A percentile compares a stretch with the other conserved stretches of the same genome.
These are phyloP conservation scores for Cladosporium sp. DNA, from an alignment of 2,329 filamentous ascomycete genomes.

Conservation along the genomic window DNA sequence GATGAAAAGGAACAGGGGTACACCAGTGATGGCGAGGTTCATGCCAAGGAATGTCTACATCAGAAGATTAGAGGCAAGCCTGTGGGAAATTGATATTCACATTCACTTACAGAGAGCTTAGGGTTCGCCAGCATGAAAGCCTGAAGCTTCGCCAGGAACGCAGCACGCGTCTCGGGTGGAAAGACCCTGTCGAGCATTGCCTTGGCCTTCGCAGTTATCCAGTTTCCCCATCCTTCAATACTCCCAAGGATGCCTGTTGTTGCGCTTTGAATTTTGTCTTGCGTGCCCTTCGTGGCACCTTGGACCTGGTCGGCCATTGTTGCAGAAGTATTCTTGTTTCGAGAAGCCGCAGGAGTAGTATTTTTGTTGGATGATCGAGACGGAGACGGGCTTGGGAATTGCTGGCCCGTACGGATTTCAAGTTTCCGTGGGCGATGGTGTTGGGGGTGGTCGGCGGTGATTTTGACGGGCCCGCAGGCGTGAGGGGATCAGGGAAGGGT, in stretches of 20 bases:
- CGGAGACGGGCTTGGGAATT: conserved; percentile 21
- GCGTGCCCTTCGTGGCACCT: conserved; percentile 18
- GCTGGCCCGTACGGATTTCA: conserved; percentile 18
- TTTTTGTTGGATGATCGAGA: conserved; percentile 13
- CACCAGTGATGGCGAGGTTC: conserved; percentile 58
- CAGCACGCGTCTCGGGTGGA: conserved; percentile 55
- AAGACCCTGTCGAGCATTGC: conserved; percentile 47
- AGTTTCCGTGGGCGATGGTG: conserved; percentile 24
- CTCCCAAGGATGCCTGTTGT: conserved; percentile 24
- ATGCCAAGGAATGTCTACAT: conserved; percentile 59
- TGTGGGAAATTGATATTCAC: background rate
- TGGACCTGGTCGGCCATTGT: conserved; percentile 23
- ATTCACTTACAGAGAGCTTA: conserved; percentile 56
- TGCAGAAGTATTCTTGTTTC: background rate
- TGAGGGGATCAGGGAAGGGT: background rate
- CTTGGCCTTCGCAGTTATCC: conserved; percentile 25
- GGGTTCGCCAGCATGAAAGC: conserved; percentile 59
- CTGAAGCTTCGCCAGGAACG: conserved; percentile 48
- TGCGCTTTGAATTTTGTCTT: conserved; percentile 22
- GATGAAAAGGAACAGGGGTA: conserved; percentile 64
- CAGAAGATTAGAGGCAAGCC: conserved; percentile 10
- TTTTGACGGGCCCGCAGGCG: background rate
- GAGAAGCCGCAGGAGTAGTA: background rate
- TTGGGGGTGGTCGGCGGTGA: background rate
- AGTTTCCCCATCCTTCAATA: conserved; percentile 24